A percentile compares a stretch with the other conserved stretches of the same genome.
phyloP scores from a whole-genome alignment of 2,329 filamentous ascomycete species.

The Botrytis sinoallii region DNA sequence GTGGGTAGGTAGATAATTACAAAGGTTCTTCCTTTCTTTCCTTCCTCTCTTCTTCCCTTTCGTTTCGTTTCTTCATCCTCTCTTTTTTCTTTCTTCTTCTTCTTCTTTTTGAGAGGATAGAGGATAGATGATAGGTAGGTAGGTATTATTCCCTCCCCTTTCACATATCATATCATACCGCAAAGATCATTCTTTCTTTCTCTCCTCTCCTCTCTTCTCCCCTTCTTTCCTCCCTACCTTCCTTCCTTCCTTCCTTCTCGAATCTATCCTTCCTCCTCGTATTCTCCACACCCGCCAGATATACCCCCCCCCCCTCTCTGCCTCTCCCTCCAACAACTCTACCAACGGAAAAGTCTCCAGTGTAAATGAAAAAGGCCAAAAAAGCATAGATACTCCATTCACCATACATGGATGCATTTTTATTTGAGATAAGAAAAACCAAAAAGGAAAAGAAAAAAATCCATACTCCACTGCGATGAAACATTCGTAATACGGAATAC shows the following conservation, averaged over 20 bases:
- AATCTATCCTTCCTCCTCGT: background rate
- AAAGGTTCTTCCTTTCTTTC: no score
- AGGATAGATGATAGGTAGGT: no score
- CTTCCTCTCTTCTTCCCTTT: no score
- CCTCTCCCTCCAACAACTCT: background rate
- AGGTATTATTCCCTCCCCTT: background rate
- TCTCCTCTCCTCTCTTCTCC: no score
- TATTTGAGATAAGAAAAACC: background rate
- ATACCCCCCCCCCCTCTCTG: no score
- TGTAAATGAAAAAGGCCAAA: background rate
- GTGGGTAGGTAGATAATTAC: background rate
- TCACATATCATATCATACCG: background rate
- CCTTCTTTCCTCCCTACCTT: background rate
- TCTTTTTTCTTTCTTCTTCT: no score
- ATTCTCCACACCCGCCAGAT: background rate
- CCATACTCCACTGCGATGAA: background rate
- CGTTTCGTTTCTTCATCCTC: no score
- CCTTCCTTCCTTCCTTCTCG: background rate
- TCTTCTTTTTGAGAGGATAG: no score
- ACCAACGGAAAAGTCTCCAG: background rate
- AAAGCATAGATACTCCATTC: slow-evolving; percentile 5
- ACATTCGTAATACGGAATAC: background rate
- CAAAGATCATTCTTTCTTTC: background rate
- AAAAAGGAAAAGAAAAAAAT: background rate
- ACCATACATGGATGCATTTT: background rate